A percentile compares a stretch with the other conserved stretches of the same genome.
Evolutionary conservation across 345 rosid genomes (phyloP).

Genomic region (Syzygium aromaticum): DNA sequence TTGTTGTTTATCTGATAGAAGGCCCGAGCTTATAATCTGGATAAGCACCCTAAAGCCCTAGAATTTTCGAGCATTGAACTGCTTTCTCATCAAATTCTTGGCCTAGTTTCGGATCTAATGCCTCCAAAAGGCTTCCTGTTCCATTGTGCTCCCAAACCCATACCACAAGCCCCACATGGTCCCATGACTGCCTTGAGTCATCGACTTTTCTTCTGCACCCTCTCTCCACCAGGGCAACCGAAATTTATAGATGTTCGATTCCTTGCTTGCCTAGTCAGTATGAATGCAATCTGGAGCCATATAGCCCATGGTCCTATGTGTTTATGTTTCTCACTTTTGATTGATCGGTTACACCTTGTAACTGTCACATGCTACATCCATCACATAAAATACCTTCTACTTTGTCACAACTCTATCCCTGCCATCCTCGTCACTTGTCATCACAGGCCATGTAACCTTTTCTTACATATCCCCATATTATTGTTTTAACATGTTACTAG

Average conservation of each 20-base stretch:
- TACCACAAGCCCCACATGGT: not conserved
- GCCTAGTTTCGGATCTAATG: conserved; percentile 1
- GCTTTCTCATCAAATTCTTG: not conserved
- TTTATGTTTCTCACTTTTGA: no score
- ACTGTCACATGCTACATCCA: no score
- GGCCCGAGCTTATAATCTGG: conserved; percentile 3
- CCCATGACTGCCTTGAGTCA: not conserved
- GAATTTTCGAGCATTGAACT: conserved; percentile 8
- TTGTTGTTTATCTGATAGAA: conserved; percentile 6
- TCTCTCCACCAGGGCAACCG: conserved; percentile 10
- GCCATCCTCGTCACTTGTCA: no score
- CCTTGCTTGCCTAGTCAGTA: not conserved
- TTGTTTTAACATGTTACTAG: no score
- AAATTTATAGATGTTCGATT: conserved; percentile 11
- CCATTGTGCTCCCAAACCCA: not conserved
- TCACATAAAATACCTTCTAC: no score
- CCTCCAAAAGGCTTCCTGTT: not conserved
- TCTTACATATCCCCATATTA: no score
- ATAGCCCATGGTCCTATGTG: conserved; percentile 11
- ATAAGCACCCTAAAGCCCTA: conserved; percentile 15
- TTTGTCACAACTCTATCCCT: no score
- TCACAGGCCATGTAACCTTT: no score
- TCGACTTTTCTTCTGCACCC: conserved; percentile 7
- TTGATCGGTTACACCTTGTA: no score
- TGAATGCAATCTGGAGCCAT: conserved; percentile 6